phyloP scores from a whole-genome alignment of 108 stramenopile species.

The Skeletonema tropicum region DNA sequence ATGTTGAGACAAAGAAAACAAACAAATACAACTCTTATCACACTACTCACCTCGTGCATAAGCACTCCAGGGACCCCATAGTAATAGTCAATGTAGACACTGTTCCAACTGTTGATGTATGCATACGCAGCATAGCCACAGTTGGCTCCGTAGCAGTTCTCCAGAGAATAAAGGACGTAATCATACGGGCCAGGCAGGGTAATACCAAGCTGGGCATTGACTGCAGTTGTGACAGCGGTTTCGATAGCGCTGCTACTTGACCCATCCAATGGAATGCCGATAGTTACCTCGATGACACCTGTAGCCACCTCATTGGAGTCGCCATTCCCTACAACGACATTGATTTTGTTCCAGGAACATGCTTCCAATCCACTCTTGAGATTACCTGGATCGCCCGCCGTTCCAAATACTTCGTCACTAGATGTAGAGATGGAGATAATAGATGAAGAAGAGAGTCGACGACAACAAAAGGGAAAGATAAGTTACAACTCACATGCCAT shows the following conservation, averaged over 20 bases:
- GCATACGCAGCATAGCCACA: constrained; percentile 52
- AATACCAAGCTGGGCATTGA: constrained; percentile 22
- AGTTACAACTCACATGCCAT: neutral
- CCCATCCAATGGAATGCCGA: neutral
- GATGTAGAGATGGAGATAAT: no score
- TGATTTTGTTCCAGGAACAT: constrained; percentile 27
- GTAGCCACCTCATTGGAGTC: neutral
- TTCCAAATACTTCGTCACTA: constrained; percentile 48
- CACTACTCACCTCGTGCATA: constrained; percentile 43
- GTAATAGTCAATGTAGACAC: constrained; percentile 8
- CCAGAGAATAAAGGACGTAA: constrained; percentile 37
- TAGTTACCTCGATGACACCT: constrained; percentile 9
- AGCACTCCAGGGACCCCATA: constrained; percentile 32
- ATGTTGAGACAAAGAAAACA: neutral
- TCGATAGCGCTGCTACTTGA: neutral
- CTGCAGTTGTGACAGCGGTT: constrained; percentile 25
- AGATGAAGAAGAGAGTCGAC: no score
- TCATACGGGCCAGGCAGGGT: constrained; percentile 28
- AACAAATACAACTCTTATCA: neutral
- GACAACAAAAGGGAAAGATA: neutral
- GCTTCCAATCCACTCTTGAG: constrained; percentile 38
- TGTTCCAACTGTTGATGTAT: constrained; percentile 42
- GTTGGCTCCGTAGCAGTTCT: constrained; percentile 27
- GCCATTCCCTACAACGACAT: neutral
- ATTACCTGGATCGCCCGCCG: constrained; percentile 18